phyloP scores from a whole-genome alignment of 2,329 filamentous ascomycete genomes.

The Cryphonectria carpinicola region DNA sequence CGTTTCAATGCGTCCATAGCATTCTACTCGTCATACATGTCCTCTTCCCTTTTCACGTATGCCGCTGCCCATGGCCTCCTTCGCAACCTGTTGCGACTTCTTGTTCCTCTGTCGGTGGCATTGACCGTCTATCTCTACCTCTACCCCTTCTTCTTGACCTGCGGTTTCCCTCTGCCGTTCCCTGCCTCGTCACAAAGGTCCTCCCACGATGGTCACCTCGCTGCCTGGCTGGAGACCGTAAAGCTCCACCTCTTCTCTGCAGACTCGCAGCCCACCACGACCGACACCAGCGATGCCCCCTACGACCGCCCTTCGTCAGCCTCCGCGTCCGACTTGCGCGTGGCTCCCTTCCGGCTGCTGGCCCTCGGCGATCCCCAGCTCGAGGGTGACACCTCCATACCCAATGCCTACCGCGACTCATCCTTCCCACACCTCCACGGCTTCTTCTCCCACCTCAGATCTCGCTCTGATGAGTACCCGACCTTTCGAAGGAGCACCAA shows the following conservation, averaged over 20 bases:
- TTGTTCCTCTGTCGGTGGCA: conserved; percentile 68
- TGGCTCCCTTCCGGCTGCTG: conserved; percentile 82
- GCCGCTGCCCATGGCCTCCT: conserved; percentile 40
- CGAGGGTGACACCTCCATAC: conserved; percentile 87
- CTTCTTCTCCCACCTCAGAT: conserved; percentile 48
- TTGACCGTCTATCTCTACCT: conserved; percentile 82
- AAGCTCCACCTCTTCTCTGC: conserved; percentile 44
- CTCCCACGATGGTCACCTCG: conserved; percentile 23
- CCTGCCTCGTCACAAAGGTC: conserved; percentile 21
- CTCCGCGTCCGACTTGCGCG: conserved; percentile 28
- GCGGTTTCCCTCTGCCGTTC: conserved; percentile 70
- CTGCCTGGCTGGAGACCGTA: conserved; percentile 45
- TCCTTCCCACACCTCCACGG: conserved; percentile 58
- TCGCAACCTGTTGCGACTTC: conserved; percentile 59
- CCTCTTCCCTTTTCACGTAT: conserved; percentile 9
- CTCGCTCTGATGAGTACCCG: conserved; percentile 30
- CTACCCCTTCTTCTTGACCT: conserved; percentile 80
- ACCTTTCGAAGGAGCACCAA: conserved; percentile 57
- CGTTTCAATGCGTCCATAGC: conserved; percentile 13
- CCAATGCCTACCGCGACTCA: conserved; percentile 53
- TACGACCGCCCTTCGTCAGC: conserved; percentile 29
- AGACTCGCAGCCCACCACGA: conserved; percentile 26
- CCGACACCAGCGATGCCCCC: conserved; percentile 33
- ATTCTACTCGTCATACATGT: conserved; percentile 12
- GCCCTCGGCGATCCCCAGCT: conserved; percentile 91